These are phyloP conservation scores for Paragyromitra xinjiangensis DNA, from an alignment of 495 filamentous ascomycete species.

Conservation along the genomic window DNA sequence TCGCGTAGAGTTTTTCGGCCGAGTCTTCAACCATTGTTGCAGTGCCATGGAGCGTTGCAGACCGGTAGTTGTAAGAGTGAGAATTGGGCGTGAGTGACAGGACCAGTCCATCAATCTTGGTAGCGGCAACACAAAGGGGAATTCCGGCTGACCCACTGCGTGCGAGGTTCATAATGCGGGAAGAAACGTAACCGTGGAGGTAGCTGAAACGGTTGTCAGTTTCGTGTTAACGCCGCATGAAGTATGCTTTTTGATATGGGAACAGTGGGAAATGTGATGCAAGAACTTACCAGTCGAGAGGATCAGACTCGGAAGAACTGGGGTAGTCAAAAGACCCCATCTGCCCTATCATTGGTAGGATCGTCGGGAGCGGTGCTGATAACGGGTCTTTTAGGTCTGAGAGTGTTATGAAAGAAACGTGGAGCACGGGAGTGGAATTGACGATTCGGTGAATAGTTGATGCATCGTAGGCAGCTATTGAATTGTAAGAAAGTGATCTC, in stretches of 20 bases:
- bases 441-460: constrained; percentile 81
- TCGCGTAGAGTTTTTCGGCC: constrained; percentile 82
- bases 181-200: constrained; percentile 86
- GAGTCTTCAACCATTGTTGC: constrained; percentile 71
- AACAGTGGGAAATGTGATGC: background rate
- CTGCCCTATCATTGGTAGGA: constrained; percentile 87
- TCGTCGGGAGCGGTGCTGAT: constrained; percentile 73
- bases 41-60: constrained; percentile 79
- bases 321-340: constrained; percentile 76
- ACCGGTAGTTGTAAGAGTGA: constrained; percentile 91
- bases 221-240: background rate
- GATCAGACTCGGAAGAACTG: constrained; percentile 69
- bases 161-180: constrained; percentile 76
- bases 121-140: constrained; percentile 73
- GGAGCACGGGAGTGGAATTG: constrained; percentile 77
- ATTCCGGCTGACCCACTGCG: constrained; percentile 61
- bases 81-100: constrained; percentile 77
- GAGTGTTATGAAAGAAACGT: constrained; percentile 79
- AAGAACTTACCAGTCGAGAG: constrained; percentile 66
- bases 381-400: constrained; percentile 58
- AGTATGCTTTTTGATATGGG: background rate
- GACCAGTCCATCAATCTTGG: constrained; percentile 76
- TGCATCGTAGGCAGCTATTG: constrained; percentile 75
- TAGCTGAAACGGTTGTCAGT: constrained; percentile 62
- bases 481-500: constrained; percentile 17